Percentiles rank a stretch among this genome's conserved stretches.
Conservation (phyloP, 805 yeast species). For the Ogataea methanolica region DNA sequence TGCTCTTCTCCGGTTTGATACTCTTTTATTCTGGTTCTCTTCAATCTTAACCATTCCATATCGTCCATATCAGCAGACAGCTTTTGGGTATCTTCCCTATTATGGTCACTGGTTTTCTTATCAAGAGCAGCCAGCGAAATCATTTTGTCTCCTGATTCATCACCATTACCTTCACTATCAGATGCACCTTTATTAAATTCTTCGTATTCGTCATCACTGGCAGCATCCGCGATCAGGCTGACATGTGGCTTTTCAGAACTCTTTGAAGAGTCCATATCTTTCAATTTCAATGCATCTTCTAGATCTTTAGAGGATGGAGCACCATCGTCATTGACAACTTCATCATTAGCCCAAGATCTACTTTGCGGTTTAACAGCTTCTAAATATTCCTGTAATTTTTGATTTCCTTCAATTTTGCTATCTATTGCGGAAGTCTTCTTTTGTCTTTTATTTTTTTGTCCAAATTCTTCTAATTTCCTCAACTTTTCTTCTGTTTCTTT, state of each 20-base stretch:
- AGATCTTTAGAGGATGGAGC: conserved; percentile 41
- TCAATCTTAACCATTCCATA: conserved; percentile 79
- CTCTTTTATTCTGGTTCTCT: conserved; percentile 68
- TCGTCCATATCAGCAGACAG: conserved; percentile 43
- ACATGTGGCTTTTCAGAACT: conserved; percentile 11
- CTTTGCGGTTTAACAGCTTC: conserved; percentile 79
- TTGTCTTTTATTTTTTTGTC: conserved; percentile 38
- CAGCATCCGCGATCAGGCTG: conserved; percentile 32
- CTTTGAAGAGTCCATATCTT: neutral
- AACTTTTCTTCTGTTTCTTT: conserved; percentile 47
- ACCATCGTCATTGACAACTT: conserved; percentile 40
- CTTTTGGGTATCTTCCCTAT: conserved; percentile 18
- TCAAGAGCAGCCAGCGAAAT: conserved; percentile 20
- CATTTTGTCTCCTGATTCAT: conserved; percentile 52
- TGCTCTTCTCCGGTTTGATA: conserved; percentile 22
- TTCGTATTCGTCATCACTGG: conserved; percentile 51
- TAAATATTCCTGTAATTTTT: conserved; percentile 72
- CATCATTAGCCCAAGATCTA: conserved; percentile 73
- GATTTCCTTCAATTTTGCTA: conserved; percentile 57
- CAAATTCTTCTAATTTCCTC: conserved; percentile 43
- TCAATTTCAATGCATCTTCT: conserved; percentile 36
- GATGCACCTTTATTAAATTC: conserved; percentile 27
- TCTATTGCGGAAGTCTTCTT: conserved; percentile 39
- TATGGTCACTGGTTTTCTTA: neutral
- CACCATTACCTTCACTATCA: conserved; percentile 22